Evolutionary conservation across 1,139 yeast genomes (phyloP), one percentile per base, ranked within the genome.

Genomic region (Yamadazyma aaseri): DNA sequence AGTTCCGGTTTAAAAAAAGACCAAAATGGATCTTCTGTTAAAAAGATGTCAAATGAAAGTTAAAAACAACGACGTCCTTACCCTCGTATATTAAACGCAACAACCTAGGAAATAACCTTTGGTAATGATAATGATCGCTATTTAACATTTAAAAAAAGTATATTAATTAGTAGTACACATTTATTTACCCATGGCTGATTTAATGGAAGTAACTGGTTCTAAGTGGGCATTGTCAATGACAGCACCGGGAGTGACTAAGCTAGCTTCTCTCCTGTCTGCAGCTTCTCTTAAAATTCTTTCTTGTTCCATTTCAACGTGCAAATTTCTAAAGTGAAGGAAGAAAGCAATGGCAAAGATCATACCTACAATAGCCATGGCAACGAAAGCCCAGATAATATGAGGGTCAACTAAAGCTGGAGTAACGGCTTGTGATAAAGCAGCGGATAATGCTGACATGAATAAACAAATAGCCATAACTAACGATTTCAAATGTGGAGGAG

Each of bases 401-500:
- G 51, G 51, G 36, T 45, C 50, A 29, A 28, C 34, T 26, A 49
- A 62, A 5, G 79, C 79, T 31, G 79, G 72, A 23, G 78, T 68
- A 29, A 71, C 58, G 17, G 80, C 81, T 53, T 74, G 74, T 14
- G 75, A 67, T 30, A 78, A 52, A 12, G 83, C 83, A 27, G 83
- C 78, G 10, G 81, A 64, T 33, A 80, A 50, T 7, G 87, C 84
- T 35, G 71, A 70, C 34, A 75, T 76, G 47, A 79, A 68, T 44
- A 81, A 64, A 64, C 79, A 79, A 38, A 82, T 55, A 5, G 89
- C 79, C 76, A 79, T 73, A 33, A 81, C 83, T 44, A 81, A 67
- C 34, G 85, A 79, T 54, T 79, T 79, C 83, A 81, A 77, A 31
- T 71, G 65, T 10, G 72, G 76, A 32, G 89, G 86, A 20, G 87